Base-by-base conservation (phyloP, 2,329 filamentous ascomycete species). In the Clarireedia hainanense region DNA sequence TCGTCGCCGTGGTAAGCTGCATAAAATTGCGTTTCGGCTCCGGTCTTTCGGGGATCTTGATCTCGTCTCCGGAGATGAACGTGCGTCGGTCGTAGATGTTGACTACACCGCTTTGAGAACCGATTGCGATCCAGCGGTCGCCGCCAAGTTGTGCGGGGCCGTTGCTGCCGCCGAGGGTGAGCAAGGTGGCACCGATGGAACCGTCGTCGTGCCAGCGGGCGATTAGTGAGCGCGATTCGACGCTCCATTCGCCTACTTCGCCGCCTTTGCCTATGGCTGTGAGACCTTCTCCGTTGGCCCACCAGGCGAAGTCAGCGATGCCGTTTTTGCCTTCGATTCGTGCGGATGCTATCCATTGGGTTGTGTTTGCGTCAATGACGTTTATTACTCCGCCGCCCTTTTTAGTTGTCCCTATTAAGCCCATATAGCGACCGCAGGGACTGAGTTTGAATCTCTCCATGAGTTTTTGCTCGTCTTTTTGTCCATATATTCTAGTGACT, bases 391-490 rank as follows among this genome's bases (percentile, higher is more conserved):
- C 94, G 56, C 91, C 91, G 27, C 91, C 90, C 71, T 95, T 96
- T 66, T 82, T 84, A 2, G 85, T 83, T 1, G 88, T 86, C 15
- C 89, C 90, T 15, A 89, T 79, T 4, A 99, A 74, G 10, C 86
- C 94, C 76, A 99, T 86, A 71, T 91, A 91, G 47, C 83, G 80
- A 1, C 92, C 92, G 67, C 89, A 89, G 0, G 94, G 91, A 47
- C 89, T 95, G 26, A 95, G 75, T 64, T 87, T 88, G 77, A 99
- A 95, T 30, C 79, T 79, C 71, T 97, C 94, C 90, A 96, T 96
- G 42, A 82, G 87, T 65, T 85, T 87, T 71, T 96, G 91, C 71
- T 95, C 89, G 55, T 88, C 80, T 62, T 85, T 77, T 63, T 91
- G 86, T 60, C 91, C 83, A 67, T 87, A 81, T 57, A 94, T 75